Evolutionary conservation across 768 basidiomycete genomes (phyloP), one percentile per base, ranked within the genome.

Genomic region (Lactarius deliciosus): DNA sequence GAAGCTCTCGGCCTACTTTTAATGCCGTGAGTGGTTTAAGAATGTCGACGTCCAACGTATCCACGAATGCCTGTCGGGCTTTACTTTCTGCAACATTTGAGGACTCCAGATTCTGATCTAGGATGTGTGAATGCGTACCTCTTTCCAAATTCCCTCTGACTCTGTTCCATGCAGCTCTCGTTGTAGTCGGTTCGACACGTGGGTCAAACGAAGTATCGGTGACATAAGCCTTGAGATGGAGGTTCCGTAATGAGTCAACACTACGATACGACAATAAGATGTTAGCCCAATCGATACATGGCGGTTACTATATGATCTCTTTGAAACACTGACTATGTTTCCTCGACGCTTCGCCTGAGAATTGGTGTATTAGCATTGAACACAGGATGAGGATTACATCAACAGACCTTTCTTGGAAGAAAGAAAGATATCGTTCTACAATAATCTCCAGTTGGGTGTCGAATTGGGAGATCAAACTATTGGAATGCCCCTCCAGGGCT

Each of bases 141-240:
- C 94, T 80, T 73, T 94, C 92, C 30, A 94, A 78, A 72, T 89
- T 94, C 73, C 96, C 94, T 47, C 91, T 81, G 15, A 94, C 83
- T 76, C 96, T 94, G 22, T 78, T 77, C 94, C 94, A 97, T 22
- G 86, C 92, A 64, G 81, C 82, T 64, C 93, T 82, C 25, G 87
- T 80, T 13, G 87, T 86, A 68, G 77, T 86, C 60, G 84, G 74
- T 64, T 91, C 86, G 40, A 81, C 79, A 57, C 86, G 89, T 73
- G 92, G 89, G 71, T 95, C 91, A 38, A 94, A 75, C 63, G 79
- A 84, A 45, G 80, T 75, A 78, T 97, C 94, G 36, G 87, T 82
- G 36, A 86, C 81, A 74, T 85, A 88, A 65, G 85, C 83, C 75
- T 86, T 90, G 63, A 83, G 81, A 79, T 93, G 88, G 41, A 97